These are phyloP conservation scores for Aspergillus sojae DNA, from an alignment of 2,329 filamentous ascomycete species.

Conservation along the genomic window DNA sequence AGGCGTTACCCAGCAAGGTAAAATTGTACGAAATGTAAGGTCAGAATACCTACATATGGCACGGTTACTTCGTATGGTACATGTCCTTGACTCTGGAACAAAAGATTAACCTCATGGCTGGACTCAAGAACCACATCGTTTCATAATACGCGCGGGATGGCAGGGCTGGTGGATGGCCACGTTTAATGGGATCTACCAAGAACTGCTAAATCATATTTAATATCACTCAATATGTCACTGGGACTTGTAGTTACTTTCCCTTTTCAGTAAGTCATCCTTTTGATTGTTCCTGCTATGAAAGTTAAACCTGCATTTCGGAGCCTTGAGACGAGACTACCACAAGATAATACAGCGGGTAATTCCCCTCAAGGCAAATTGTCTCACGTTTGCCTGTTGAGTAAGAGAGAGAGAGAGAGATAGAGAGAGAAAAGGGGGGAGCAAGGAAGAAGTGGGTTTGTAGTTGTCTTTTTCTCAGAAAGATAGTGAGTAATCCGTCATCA, in stretches of 20 bases:
- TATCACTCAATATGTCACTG: slow-evolving; percentile 1
- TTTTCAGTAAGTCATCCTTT: slow-evolving; percentile 1
- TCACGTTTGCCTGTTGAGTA: not conserved
- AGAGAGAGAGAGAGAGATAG: not conserved
- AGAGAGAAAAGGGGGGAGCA: not conserved
- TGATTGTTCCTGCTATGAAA: not conserved
- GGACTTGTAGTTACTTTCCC: slow-evolving; percentile 4
- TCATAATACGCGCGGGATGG: slow-evolving; percentile 13
- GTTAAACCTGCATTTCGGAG: not conserved
- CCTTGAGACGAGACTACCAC: not conserved
- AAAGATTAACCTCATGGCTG: slow-evolving; percentile 10
- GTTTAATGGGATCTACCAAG: slow-evolving; percentile 15
- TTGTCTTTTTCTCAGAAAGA: not conserved
- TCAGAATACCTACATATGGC: not conserved
- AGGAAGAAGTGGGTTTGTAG: not conserved
- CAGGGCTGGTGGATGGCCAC: slow-evolving; percentile 12
- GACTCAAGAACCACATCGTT: slow-evolving; percentile 17
- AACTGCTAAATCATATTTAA: slow-evolving; percentile 6
- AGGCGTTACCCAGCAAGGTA: not conserved
- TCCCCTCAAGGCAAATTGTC: not conserved
- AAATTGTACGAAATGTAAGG: not conserved
- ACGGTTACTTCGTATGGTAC: not conserved
- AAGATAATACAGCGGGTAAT: not conserved
- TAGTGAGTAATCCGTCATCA: not conserved
- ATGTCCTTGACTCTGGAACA: not conserved